Evolutionary conservation across 805 yeast species (phyloP).

Genomic region (Priceomyces melissophilus): DNA sequence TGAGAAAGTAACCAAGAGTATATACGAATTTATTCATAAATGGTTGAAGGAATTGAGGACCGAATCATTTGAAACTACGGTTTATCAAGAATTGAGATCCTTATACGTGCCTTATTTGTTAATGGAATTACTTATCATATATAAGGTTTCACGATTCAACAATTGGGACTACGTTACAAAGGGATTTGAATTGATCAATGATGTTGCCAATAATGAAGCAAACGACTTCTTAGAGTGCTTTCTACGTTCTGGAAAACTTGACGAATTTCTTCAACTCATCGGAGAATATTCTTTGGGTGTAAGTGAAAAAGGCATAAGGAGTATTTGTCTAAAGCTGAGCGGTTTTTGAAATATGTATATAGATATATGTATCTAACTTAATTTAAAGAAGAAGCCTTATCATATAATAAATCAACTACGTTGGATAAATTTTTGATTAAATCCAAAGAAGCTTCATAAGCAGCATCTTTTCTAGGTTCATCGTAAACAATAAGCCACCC

Average conservation of each 20-base stretch:
- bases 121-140: conserved; percentile 60
- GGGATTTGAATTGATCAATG: conserved; percentile 57
- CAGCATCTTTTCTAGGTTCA: conserved; percentile 81
- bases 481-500: conserved; percentile 95
- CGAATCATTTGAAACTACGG: conserved; percentile 28
- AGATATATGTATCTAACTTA: conserved; percentile 17
- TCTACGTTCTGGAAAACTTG: conserved; percentile 50
- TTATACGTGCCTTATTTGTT: conserved; percentile 72
- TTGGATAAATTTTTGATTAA: conserved; percentile 81
- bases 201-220: conserved; percentile 65
- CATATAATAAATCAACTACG: conserved; percentile 88
- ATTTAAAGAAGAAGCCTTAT: conserved; percentile 84
- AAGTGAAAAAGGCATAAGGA: conserved; percentile 41
- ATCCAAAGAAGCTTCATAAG: conserved; percentile 83
- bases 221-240: conserved; percentile 61
- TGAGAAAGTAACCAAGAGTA: conserved; percentile 27
- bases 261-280: conserved; percentile 49
- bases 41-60: conserved; percentile 36
- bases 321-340: conserved; percentile 29
- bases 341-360: conserved; percentile 11
- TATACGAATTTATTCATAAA: conserved; percentile 24
- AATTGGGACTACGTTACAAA: conserved; percentile 45
- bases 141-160: conserved; percentile 32
- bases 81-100: conserved; percentile 55
- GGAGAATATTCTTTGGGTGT: conserved; percentile 59